phyloP scores from a whole-genome alignment of 2,329 filamentous ascomycete species.

The Aspergillus sp. region DNA sequence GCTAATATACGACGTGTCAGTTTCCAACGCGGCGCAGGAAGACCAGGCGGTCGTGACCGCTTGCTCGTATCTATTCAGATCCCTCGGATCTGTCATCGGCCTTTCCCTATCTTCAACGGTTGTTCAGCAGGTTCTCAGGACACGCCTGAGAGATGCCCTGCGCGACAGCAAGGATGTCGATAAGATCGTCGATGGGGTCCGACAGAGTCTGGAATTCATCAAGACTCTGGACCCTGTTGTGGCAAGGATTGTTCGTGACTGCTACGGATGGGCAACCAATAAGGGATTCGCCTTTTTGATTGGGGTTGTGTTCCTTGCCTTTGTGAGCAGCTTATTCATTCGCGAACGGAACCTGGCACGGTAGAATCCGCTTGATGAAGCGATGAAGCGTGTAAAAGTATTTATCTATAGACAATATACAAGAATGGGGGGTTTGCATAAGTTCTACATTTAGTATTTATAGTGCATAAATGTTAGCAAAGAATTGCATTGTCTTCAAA shows the following conservation, averaged over 20 bases:
- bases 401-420: background rate
- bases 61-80: conserved; percentile 78
- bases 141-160: conserved; percentile 55
- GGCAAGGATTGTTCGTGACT: conserved; percentile 60
- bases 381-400: background rate
- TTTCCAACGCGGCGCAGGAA: conserved; percentile 65
- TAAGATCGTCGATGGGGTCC: conserved; percentile 67
- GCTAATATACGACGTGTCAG: conserved; percentile 31
- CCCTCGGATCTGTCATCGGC: conserved; percentile 65
- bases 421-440: background rate
- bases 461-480: background rate
- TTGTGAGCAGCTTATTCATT: conserved; percentile 51
- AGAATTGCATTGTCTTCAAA: background rate
- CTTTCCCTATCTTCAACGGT: conserved; percentile 70
- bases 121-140: conserved; percentile 67
- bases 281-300: conserved; percentile 54
- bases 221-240: conserved; percentile 61
- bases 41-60: conserved; percentile 76
- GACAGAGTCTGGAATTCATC: conserved; percentile 70
- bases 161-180: conserved; percentile 59
- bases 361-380: background rate
- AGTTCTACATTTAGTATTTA: background rate
- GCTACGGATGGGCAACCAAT: conserved; percentile 62
- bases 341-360: conserved; percentile 56
- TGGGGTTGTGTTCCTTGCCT: conserved; percentile 51